phyloP scores from a whole-genome alignment of 306 rosid species.

The Prosopis cineraria region DNA sequence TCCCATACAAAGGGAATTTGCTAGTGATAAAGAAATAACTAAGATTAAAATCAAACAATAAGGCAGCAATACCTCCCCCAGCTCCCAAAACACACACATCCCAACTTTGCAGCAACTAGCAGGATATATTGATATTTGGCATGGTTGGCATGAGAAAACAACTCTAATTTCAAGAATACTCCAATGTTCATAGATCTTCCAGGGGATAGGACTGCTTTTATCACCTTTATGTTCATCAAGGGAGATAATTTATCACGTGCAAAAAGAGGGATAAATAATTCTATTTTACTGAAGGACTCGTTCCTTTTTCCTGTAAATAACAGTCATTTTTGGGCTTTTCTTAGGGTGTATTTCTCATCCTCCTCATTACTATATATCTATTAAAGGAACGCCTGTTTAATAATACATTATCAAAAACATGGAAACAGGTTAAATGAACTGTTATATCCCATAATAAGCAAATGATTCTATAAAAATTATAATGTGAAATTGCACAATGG shows the following conservation, averaged over 20 bases:
- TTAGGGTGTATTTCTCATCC: not conserved
- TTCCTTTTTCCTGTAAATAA: conserved; percentile 1
- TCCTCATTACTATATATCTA: conserved; percentile 4
- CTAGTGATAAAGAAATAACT: not conserved
- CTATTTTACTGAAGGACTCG: not conserved
- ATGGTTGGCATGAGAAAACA: not conserved
- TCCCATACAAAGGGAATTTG: not conserved
- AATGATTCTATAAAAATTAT: conserved; percentile 3
- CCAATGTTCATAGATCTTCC: not conserved
- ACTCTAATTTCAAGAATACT: not conserved
- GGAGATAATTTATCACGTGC: conserved; percentile 15
- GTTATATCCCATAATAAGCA: conserved; percentile 17
- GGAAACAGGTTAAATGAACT: conserved; percentile 14
- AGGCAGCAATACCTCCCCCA: not conserved
- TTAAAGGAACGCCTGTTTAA: conserved; percentile 8
- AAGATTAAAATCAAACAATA: not conserved
- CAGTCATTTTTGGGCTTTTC: conserved; percentile 9
- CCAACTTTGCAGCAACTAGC: not conserved
- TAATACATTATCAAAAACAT: conserved; percentile 24
- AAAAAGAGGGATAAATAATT: not conserved
- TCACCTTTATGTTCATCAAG: not conserved
- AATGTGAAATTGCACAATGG: not conserved
- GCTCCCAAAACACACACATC: not conserved
- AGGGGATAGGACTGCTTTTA: not conserved
- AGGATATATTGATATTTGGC: not conserved